Percentiles rank a stretch among this genome's conserved stretches.
Evolutionary conservation across 2,329 filamentous ascomycete genomes (phyloP).

Genomic region (Sporothrix pallida): DNA sequence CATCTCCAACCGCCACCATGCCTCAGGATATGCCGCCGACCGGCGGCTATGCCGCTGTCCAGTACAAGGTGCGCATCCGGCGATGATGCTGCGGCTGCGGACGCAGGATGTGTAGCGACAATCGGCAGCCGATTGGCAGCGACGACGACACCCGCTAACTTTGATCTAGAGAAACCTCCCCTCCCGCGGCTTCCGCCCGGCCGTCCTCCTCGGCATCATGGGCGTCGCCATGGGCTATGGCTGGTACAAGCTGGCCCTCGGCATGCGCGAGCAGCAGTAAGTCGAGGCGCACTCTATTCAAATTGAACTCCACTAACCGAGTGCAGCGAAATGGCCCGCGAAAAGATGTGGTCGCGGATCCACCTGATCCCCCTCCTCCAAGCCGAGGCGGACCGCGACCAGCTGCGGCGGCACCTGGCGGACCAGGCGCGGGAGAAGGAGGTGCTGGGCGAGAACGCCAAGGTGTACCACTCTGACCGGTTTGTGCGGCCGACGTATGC

Average conservation of each 20-base stretch:
- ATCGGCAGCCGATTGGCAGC: not conserved
- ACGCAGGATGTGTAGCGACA: too few species aligned
- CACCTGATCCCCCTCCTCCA: slow-evolving; percentile 92
- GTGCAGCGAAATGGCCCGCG: slow-evolving; percentile 85
- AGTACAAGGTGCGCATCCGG: slow-evolving; percentile 76
- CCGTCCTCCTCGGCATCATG: slow-evolving; percentile 76
- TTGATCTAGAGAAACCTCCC: slow-evolving; percentile 90
- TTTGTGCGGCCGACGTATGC: slow-evolving; percentile 84
- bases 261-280: slow-evolving; percentile 90
- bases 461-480: slow-evolving; percentile 84
- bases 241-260: slow-evolving; percentile 83
- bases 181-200: slow-evolving; percentile 84
- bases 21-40: slow-evolving; percentile 95
- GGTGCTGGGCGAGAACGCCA: slow-evolving; percentile 80
- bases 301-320: not conserved
- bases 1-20: slow-evolving; percentile 63
- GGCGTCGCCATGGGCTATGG: slow-evolving; percentile 84
- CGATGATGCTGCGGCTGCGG: too few species aligned
- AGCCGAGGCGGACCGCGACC: slow-evolving; percentile 95
- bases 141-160: not conserved
- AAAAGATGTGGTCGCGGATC: slow-evolving; percentile 98
- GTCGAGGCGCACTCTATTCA: slow-evolving; percentile 44
- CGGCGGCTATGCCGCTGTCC: slow-evolving; percentile 94
- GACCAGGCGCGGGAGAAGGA: slow-evolving; percentile 91
- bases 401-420: slow-evolving; percentile 83